Evolutionary conservation across 108 stramenopile species (phyloP), one percentile per base, ranked within the genome.

Genomic region (Fragilaria crotonensis): DNA sequence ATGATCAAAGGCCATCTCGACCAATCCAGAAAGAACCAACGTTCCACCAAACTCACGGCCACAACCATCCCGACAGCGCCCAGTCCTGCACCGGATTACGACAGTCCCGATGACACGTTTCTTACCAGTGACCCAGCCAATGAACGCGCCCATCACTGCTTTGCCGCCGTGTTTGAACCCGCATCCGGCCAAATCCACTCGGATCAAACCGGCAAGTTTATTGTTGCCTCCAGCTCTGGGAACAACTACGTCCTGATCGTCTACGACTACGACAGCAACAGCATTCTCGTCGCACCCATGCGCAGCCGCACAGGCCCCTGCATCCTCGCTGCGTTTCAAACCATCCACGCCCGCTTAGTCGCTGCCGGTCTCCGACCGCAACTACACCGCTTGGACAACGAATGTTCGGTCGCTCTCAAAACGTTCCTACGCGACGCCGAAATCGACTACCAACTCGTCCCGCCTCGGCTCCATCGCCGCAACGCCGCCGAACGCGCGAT

Each of bases 81-180:
- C 68, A 67, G 28, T 33, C 57, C 71, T 32, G 62, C 62, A 17
- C 49, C 14, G 5, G n/a, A 11, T 50, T 19, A 20, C 21, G 7
- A 14, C 41, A 44, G 41, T 44, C 41, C 41, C 9, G 14, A 9
- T n/a, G n/a, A n/a, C n/a, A n/a, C n/a, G n/a, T n/a, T n/a, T n/a
- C n/a, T n/a, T n/a, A n/a, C n/a, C n/a, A n/a, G n/a, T 17, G 7
- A 17, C 17, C 36, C 36, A 41, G 17, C 36, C 19, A 19, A 5
- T 20, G 17, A 17, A 5, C 7, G 17, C 5, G 49, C 14, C 49
- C n/a, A 7, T 19, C n/a, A n/a, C n/a, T n/a, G n/a, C n/a, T n/a
- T n/a, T n/a, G n/a, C n/a, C n/a, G n/a, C n/a, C n/a, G n/a, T n/a
- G n/a, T n/a, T n/a, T n/a, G n/a, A n/a, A n/a, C n/a, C n/a, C n/a